phyloP scores from a whole-genome alignment of 371 early-diverging fungal species.

The Dichotomocladium elegans region DNA sequence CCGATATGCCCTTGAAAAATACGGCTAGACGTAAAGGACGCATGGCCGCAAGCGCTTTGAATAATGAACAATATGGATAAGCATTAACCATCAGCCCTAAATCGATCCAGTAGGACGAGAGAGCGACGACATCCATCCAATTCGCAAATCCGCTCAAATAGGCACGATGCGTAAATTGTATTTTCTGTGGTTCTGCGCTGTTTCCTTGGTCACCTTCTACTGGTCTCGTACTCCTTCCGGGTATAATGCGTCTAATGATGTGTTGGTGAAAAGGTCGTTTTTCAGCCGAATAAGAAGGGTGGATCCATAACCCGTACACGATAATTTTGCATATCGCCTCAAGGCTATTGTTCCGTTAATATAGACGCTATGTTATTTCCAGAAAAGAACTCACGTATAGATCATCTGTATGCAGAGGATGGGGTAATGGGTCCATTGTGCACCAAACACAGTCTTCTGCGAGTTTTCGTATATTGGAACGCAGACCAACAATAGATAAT shows the following conservation, averaged over 20 bases:
- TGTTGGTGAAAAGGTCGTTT: no score
- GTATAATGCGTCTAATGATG: no score
- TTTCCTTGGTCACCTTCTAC: no score
- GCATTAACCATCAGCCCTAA: conserved; percentile 40
- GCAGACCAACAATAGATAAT: conserved; percentile 55
- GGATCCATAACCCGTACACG: conserved; percentile 49
- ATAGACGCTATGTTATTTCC: neutral
- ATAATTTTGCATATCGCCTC: conserved; percentile 32
- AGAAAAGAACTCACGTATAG: conserved; percentile 42
- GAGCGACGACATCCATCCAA: conserved; percentile 39
- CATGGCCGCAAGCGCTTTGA: conserved; percentile 47
- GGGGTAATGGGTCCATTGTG: conserved; percentile 49
- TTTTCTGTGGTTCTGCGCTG: neutral
- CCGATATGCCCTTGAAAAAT: conserved; percentile 53
- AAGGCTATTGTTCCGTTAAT: conserved; percentile 11
- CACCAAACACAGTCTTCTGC: conserved; percentile 45
- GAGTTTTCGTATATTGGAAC: conserved; percentile 39
- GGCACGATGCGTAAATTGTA: conserved; percentile 25
- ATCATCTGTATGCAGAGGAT: conserved; percentile 45
- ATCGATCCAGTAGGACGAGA: conserved; percentile 53
- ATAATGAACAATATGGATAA: conserved; percentile 44
- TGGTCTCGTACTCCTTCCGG: no score
- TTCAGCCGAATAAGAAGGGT: conserved; percentile 7
- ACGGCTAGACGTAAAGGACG: conserved; percentile 51
- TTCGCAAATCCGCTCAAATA: conserved; percentile 46